Evolutionary conservation across 768 basidiomycete species (phyloP).

Genomic region (Macrolepiota fuliginosa): DNA sequence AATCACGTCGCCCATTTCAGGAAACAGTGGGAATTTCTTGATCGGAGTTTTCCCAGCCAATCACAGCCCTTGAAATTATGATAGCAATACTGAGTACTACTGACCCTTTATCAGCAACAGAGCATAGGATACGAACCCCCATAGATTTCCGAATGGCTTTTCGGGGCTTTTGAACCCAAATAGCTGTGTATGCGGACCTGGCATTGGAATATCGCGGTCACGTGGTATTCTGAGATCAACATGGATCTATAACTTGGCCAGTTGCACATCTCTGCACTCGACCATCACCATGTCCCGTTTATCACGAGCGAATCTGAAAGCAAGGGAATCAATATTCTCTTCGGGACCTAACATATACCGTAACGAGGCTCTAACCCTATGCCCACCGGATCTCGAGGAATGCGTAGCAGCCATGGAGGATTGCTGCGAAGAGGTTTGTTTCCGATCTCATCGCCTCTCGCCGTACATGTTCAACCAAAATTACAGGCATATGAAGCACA

Average conservation of each 20-base stretch:
- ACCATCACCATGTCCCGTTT: conserved; percentile 42
- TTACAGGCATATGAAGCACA: conserved; percentile 67
- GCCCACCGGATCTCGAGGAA: conserved; percentile 70
- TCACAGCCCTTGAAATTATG: background rate
- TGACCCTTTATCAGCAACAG: background rate
- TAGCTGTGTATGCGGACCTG: background rate
- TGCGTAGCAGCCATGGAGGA: conserved; percentile 79
- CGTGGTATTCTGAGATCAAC: background rate
- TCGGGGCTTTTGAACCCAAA: background rate
- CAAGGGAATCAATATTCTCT: conserved; percentile 70
- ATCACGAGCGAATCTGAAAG: conserved; percentile 50
- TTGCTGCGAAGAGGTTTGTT: conserved; percentile 71
- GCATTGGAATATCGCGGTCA: background rate
- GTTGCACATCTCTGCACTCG: background rate
- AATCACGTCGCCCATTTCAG: conserved; percentile 11
- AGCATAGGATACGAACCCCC: background rate
- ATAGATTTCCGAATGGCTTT: background rate
- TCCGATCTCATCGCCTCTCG: background rate
- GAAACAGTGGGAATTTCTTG: conserved; percentile 10
- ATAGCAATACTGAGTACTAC: background rate
- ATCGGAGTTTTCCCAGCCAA: conserved; percentile 10
- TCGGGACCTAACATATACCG: conserved; percentile 65
- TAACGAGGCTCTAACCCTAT: conserved; percentile 60
- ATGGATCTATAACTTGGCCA: background rate
- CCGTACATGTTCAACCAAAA: background rate